phyloP scores from a whole-genome alignment of 768 basidiomycete species.

The Sporobolomyces pararoseus region DNA sequence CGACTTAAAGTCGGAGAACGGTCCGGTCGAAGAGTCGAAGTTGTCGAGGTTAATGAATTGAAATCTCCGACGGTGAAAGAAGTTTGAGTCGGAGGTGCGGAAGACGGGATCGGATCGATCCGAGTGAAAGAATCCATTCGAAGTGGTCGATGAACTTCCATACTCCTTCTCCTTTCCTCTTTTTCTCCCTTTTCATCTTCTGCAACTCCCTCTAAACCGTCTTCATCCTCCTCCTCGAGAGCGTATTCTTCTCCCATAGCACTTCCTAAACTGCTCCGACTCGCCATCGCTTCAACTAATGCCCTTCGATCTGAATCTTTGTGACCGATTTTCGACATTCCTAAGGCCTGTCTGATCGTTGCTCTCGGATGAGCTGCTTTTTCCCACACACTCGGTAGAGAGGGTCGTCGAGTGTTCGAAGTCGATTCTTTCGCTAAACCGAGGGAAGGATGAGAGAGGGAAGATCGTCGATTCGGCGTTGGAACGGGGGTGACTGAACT shows the following conservation, averaged over 20 bases:
- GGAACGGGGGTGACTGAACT: neutral
- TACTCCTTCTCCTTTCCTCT: slow-evolving; percentile 26
- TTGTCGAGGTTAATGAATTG: neutral
- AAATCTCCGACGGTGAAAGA: neutral
- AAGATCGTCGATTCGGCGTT: slow-evolving; percentile 6
- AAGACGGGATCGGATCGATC: slow-evolving; percentile 19
- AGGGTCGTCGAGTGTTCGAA: slow-evolving; percentile 46
- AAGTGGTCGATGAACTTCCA: slow-evolving; percentile 31
- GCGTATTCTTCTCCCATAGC: slow-evolving; percentile 4
- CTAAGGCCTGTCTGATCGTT: slow-evolving; percentile 47
- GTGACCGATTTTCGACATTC: slow-evolving; percentile 23
- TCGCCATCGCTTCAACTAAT: slow-evolving; percentile 1
- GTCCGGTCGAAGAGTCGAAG: neutral
- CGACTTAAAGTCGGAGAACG: slow-evolving; percentile 16
- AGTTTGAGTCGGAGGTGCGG: slow-evolving; percentile 18
- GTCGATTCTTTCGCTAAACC: neutral
- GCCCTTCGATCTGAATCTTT: slow-evolving; percentile 7
- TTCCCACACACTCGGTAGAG: slow-evolving; percentile 53
- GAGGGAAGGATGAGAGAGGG: slow-evolving; percentile 9
- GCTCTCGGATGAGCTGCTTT: slow-evolving; percentile 50
- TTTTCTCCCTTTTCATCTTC: slow-evolving; percentile 8
- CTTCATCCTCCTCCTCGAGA: slow-evolving; percentile 17
- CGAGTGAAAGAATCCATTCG: slow-evolving; percentile 20
- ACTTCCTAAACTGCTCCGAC: slow-evolving; percentile 27
- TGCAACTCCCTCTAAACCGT: neutral